Conservation (phyloP, 179 eudicot species). For the Beta corolliflora region DNA sequence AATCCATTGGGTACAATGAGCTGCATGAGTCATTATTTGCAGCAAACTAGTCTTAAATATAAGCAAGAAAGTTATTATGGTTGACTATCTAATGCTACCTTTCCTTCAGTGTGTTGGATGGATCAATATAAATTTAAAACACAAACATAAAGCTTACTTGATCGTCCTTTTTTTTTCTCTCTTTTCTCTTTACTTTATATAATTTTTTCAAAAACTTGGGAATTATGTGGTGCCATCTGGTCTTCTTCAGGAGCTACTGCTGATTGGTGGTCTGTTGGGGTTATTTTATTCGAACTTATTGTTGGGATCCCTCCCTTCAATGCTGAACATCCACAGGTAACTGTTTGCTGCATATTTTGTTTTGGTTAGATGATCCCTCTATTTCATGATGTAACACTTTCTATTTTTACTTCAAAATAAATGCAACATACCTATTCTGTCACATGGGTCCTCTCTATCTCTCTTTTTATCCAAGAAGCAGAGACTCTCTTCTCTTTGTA, state of each 20-base stretch:
- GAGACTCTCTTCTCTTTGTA: no score
- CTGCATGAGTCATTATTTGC: slow-evolving; percentile 1
- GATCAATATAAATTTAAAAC: neutral
- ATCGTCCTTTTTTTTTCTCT: neutral
- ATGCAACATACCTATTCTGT: no score
- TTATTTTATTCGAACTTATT: slow-evolving; percentile 88
- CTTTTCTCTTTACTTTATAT: neutral
- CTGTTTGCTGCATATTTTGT: neutral
- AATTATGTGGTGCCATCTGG: slow-evolving; percentile 12
- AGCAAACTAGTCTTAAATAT: neutral
- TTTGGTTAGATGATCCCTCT: neutral
- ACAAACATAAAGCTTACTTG: neutral
- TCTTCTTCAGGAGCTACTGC: slow-evolving; percentile 80
- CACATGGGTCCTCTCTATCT: no score
- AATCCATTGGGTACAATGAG: neutral
- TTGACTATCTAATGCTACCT: neutral
- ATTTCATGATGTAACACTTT: no score
- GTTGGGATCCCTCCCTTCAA: slow-evolving; percentile 99
- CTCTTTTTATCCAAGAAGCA: no score
- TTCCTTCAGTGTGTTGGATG: neutral
- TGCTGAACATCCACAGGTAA: slow-evolving; percentile 99
- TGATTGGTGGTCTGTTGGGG: slow-evolving; percentile 99
- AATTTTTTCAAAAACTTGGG: neutral
- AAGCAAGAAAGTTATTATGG: neutral
- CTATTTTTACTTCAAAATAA: no score